A percentile compares a stretch with the other conserved stretches of the same genome.
Conservation (phyloP, 306 rosid genomes). For the Chamaecrista fasciculata region DNA sequence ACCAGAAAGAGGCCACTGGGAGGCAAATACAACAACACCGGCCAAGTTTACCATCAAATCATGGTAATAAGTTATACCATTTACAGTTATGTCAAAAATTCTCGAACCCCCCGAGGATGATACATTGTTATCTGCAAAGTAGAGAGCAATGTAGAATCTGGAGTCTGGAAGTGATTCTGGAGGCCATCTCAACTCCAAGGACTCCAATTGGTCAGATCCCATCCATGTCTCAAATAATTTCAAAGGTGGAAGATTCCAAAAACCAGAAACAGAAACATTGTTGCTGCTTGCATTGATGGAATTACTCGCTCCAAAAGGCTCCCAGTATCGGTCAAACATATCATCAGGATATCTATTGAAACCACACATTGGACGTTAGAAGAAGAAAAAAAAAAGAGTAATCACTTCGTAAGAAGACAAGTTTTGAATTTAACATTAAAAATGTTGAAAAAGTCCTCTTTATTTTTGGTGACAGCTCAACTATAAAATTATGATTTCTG, state of each 20-base stretch:
- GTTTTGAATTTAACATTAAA: background rate
- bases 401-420: background rate
- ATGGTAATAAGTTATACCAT: constrained; percentile 55
- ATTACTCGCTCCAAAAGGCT: constrained; percentile 44
- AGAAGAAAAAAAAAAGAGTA: background rate
- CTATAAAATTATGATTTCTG: constrained; percentile 4
- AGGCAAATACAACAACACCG: constrained; percentile 74
- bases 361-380: constrained; percentile 10
- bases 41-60: constrained; percentile 50
- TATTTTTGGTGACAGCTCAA: background rate
- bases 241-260: constrained; percentile 86
- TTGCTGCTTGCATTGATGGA: constrained; percentile 37
- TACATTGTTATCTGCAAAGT: constrained; percentile 59
- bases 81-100: constrained; percentile 54
- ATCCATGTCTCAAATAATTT: constrained; percentile 60
- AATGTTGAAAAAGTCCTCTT: constrained; percentile 6
- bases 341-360: constrained; percentile 79
- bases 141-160: constrained; percentile 66
- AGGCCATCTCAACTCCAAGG: constrained; percentile 74
- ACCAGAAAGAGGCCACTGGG: constrained; percentile 83
- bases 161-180: constrained; percentile 45
- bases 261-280: constrained; percentile 61
- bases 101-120: constrained; percentile 39
- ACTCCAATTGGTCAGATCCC: constrained; percentile 41
- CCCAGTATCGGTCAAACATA: constrained; percentile 77